phyloP scores from a whole-genome alignment of 306 rosid genomes.

The Cicer chorassanicum region DNA sequence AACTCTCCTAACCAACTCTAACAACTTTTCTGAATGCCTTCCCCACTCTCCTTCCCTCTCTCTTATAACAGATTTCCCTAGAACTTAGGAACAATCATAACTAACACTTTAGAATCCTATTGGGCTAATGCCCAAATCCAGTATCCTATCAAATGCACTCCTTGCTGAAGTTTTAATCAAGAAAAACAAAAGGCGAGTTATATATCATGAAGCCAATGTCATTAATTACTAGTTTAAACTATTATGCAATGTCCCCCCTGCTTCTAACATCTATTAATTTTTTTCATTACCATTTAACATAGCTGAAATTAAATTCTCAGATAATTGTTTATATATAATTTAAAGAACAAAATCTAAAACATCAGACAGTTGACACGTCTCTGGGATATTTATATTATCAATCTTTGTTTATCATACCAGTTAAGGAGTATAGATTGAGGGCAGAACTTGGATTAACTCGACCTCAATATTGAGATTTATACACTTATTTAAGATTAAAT shows the following conservation, averaged over 20 bases:
- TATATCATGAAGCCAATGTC: slow-evolving; percentile 7
- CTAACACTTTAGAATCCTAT: too few species aligned
- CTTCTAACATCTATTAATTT: background rate
- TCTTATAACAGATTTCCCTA: too few species aligned
- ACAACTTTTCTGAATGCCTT: too few species aligned
- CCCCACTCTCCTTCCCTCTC: too few species aligned
- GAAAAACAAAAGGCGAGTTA: slow-evolving; percentile 21
- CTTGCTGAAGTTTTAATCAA: slow-evolving; percentile 11
- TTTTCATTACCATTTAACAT: slow-evolving; percentile 1
- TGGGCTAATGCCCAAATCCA: too few species aligned
- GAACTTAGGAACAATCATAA: too few species aligned
- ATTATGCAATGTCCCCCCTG: slow-evolving; percentile 1
- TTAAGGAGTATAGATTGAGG: slow-evolving; percentile 6
- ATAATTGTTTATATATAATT: slow-evolving; percentile 11
- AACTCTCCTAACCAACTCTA: too few species aligned
- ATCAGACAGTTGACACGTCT: slow-evolving; percentile 21
- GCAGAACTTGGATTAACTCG: too few species aligned
- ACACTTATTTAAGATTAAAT: background rate
- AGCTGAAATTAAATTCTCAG: slow-evolving; percentile 1
- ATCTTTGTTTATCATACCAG: slow-evolving; percentile 7
- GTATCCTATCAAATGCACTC: background rate
- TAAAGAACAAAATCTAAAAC: background rate
- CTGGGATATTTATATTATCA: slow-evolving; percentile 21
- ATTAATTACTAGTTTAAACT: slow-evolving; percentile 31
- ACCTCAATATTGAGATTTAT: background rate